phyloP scores from a whole-genome alignment of 805 yeast genomes.

The Pichia californica region DNA sequence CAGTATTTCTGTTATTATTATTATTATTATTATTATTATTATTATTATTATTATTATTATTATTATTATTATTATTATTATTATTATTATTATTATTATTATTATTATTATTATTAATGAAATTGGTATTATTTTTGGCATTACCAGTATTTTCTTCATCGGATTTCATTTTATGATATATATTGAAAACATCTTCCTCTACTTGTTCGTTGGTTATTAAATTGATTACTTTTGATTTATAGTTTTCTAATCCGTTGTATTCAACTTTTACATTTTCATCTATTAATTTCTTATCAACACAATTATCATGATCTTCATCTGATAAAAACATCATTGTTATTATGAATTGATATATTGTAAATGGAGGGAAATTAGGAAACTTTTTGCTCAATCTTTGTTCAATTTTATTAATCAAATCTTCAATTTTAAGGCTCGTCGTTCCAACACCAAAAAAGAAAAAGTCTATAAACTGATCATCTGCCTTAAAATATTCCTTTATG shows the following conservation, averaged over 20 bases:
- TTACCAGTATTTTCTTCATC: too few species aligned
- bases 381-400: background rate
- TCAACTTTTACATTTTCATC: background rate
- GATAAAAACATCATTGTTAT: conserved; percentile 12
- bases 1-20: too few species aligned
- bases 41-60: too few species aligned
- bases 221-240: background rate
- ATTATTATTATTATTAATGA: too few species aligned
- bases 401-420: conserved; percentile 13
- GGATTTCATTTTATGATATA: too few species aligned
- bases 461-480: background rate
- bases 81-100: too few species aligned
- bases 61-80: too few species aligned
- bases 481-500: background rate
- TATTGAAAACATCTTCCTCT: background rate
- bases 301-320: conserved; percentile 11
- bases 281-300: too few species aligned
- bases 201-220: background rate
- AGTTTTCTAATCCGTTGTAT: conserved; percentile 3
- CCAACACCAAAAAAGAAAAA: background rate
- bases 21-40: too few species aligned
- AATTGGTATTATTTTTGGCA: too few species aligned
- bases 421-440: conserved; percentile 12
- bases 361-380: conserved; percentile 26
- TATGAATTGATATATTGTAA: conserved; percentile 21